A percentile compares a stretch with the other conserved stretches of the same genome.
These are phyloP conservation scores for Coemansia interrupta DNA, from an alignment of 192 early-diverging fungal species.

Conservation along the genomic window DNA sequence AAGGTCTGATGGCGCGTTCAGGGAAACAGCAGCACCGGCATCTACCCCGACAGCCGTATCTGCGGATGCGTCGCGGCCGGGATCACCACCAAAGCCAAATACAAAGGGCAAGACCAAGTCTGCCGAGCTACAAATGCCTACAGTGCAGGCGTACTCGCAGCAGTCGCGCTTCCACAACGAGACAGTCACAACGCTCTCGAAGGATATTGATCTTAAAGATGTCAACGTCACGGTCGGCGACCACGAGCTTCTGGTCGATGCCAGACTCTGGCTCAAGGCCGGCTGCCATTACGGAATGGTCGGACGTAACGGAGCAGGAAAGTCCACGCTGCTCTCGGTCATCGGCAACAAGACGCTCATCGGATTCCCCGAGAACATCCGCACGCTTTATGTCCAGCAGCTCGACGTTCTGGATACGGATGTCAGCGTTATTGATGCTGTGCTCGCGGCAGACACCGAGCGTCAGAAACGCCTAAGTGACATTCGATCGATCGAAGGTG, in stretches of 20 bases:
- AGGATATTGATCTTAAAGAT: conserved; percentile 73
- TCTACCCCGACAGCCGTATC: not conserved
- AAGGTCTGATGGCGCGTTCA: not conserved
- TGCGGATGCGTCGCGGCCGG: not conserved
- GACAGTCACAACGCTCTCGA: conserved; percentile 71
- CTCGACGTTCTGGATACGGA: conserved; percentile 59
- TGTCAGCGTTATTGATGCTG: conserved; percentile 58
- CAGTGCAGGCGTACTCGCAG: conserved; percentile 69
- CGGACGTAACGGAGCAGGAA: conserved; percentile 90
- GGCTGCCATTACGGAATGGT: conserved; percentile 81
- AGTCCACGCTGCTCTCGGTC: conserved; percentile 93
- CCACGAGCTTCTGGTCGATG: conserved; percentile 66
- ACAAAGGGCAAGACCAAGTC: conserved; percentile 25
- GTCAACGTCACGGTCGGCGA: conserved; percentile 77
- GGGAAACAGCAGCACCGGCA: not conserved
- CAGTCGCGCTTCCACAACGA: conserved; percentile 83
- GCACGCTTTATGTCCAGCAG: conserved; percentile 79
- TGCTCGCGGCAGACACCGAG: conserved; percentile 64
- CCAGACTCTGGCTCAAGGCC: conserved; percentile 70
- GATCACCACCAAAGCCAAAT: conserved; percentile 11
- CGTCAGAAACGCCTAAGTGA: conserved; percentile 55
- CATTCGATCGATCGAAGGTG: conserved; percentile 46
- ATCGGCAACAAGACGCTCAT: conserved; percentile 78
- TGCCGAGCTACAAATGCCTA: conserved; percentile 40
- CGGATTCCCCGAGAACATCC: conserved; percentile 79